Percentiles rank a stretch among this genome's conserved stretches.
Evolutionary conservation across 306 rosid species (phyloP).

Genomic region (Ceratonia siliqua): DNA sequence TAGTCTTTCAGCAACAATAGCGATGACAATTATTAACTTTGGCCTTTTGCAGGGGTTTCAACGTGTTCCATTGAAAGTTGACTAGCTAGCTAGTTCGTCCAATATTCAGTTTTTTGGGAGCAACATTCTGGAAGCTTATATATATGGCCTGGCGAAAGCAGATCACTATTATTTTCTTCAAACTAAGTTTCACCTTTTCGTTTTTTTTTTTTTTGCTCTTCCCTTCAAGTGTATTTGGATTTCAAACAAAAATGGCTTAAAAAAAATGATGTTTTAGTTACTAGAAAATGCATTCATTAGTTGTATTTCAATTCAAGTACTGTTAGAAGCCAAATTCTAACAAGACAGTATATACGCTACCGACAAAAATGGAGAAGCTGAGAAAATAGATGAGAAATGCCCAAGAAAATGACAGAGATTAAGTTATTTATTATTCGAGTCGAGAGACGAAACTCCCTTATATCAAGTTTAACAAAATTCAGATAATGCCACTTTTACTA

Average conservation of each 20-base stretch:
- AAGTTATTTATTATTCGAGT: too few relatives aligned
- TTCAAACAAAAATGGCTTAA: slow-evolving; percentile 22
- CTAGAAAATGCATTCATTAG: slow-evolving; percentile 24
- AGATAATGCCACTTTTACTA: too few relatives aligned
- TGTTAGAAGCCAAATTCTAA: too few relatives aligned
- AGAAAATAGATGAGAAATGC: too few relatives aligned
- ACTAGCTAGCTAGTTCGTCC: slow-evolving; percentile 23
- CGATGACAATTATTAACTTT: neutral
- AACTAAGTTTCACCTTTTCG: slow-evolving; percentile 12
- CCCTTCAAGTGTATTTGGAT: slow-evolving; percentile 18
- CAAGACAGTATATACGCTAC: too few relatives aligned
- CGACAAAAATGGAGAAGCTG: too few relatives aligned
- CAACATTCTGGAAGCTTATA: slow-evolving; percentile 24
- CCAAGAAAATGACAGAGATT: too few relatives aligned
- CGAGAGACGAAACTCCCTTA: too few relatives aligned
- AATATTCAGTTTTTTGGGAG: slow-evolving; percentile 22
- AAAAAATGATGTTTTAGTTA: slow-evolving; percentile 38
- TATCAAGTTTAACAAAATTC: too few relatives aligned
- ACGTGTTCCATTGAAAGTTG: slow-evolving; percentile 25
- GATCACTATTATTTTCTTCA: slow-evolving; percentile 6
- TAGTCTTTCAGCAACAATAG: neutral
- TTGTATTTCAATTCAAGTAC: slow-evolving; percentile 12
- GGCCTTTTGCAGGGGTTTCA: slow-evolving; percentile 41
- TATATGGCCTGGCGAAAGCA: slow-evolving; percentile 21
- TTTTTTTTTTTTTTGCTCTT: neutral